Base-by-base conservation (phyloP, 2,329 filamentous ascomycete genomes). In the Aspergillus sp. region DNA sequence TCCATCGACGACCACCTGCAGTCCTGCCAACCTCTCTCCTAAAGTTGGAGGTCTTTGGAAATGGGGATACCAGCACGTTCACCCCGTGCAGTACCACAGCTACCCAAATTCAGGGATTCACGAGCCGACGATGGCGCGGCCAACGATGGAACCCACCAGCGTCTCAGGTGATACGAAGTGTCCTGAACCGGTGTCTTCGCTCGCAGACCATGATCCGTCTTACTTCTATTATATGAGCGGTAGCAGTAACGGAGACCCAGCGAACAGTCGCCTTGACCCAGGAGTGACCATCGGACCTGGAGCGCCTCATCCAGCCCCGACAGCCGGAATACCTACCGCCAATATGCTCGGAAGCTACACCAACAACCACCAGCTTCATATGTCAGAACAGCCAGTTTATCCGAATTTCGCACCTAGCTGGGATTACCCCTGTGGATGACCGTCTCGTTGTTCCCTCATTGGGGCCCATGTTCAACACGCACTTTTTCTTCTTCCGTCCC, bases 11-110 rank as follows among this genome's bases (percentile, higher is more conserved):
- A 64, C 50, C 44, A 59, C 46, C 53, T 60, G 40, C 49, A 63
- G 36, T 53, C 62, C 54, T 50, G 55, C 47, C 26, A 57, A 48
- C 45, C 56, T 52, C 49, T 62, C 58, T 19, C 56, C 61, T 47
- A 54, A 51, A 32, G 45, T 48, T 4, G 35, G 24, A 20, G 50
- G 46, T n/a, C 40, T 50, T 38, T 65, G 64, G 61, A 64, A 64
- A 48, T 69, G 67, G 67, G 60, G 66, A 53, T 52, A 65, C 44
- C 65, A 61, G 17, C 51, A 60, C 11, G 46, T 62, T 2, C 60
- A 60, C 1, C 49, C 58, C 10, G 26, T 49, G 7, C 54, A 56
- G 19, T 65, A 62, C 48, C 45, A 62, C 22, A 54, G 41, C 45
- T 69, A 63, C 32, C 40, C 56, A 1, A 62, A 60, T 2, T 20